A percentile compares a stretch with the other conserved stretches of the same genome.
Evolutionary conservation across 441 rosid species (phyloP).

Genomic region (Theobroma grandiflorum): DNA sequence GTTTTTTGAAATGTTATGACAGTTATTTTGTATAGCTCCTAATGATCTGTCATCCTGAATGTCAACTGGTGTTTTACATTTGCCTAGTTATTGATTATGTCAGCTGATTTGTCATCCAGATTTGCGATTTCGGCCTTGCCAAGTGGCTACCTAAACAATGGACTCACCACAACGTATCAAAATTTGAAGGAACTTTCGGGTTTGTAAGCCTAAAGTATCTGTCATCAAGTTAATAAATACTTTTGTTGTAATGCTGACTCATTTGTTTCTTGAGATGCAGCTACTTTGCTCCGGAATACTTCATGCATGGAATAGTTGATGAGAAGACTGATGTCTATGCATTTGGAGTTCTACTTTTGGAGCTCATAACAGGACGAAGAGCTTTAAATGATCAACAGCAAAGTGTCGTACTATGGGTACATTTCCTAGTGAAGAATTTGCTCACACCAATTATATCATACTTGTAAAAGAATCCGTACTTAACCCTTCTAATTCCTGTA

Average conservation of each 20-base stretch:
- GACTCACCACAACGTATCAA: conserved; percentile 85
- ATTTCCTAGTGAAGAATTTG: conserved; percentile 15
- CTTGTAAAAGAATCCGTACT: not conserved
- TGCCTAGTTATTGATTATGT: conserved; percentile 22
- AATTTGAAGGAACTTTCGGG: conserved; percentile 98
- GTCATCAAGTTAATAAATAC: not conserved
- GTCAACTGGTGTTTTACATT: conserved; percentile 4
- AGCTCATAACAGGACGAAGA: conserved; percentile 79
- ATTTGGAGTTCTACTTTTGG: conserved; percentile 86
- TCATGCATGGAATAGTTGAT: conserved; percentile 91
- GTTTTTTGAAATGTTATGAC: not conserved
- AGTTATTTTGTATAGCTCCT: not conserved
- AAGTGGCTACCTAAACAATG: conserved; percentile 91
- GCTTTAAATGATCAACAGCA: conserved; percentile 73
- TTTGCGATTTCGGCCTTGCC: conserved; percentile 93
- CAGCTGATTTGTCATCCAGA: conserved; percentile 46
- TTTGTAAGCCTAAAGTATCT: conserved; percentile 39
- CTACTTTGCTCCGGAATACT: conserved; percentile 92
- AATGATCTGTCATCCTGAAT: not conserved
- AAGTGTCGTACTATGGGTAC: conserved; percentile 86
- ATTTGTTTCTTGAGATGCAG: conserved; percentile 43
- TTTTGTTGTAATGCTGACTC: not conserved
- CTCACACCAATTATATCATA: not conserved
- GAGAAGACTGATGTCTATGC: conserved; percentile 92
- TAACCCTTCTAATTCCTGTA: conserved; percentile 34